Evolutionary conservation across 148 eudicot species (phyloP).

Genomic region (Chenopodium album): DNA sequence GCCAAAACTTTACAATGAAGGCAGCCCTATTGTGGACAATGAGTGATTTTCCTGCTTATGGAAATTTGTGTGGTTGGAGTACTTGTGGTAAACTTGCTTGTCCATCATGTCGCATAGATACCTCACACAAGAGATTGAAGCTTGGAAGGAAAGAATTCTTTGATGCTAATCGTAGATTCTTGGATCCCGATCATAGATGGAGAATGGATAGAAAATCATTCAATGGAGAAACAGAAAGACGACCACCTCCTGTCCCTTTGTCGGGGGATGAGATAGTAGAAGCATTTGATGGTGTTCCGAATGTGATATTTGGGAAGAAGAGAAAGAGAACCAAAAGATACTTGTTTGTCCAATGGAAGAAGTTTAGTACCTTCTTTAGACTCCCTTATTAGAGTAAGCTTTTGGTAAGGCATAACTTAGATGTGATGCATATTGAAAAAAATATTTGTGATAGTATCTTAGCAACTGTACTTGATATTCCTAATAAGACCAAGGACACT

Average conservation of each 20-base stretch:
- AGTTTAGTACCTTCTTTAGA: no score
- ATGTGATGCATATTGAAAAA: no score
- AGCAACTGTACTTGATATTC: no score
- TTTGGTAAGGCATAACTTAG: no score
- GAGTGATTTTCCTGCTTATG: no score
- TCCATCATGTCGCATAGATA: neutral
- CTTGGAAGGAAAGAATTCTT: neutral
- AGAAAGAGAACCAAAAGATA: neutral
- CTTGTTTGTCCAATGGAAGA: neutral
- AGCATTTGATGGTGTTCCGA: neutral
- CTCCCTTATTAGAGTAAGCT: no score
- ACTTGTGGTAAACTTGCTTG: neutral
- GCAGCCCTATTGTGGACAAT: no score
- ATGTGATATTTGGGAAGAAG: neutral
- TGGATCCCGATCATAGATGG: neutral
- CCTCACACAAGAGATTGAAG: neutral
- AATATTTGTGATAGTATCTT: no score
- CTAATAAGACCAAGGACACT: no score
- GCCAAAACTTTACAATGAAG: no score
- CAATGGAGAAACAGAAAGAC: neutral
- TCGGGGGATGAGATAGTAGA: neutral
- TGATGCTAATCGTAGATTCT: neutral
- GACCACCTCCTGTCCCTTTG: neutral
- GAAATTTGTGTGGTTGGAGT: no score
- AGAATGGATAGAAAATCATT: neutral